A percentile compares a stretch with the other conserved stretches of the same genome.
Conservation (phyloP, 345 rosid genomes). For the Eutrema japonicum region DNA sequence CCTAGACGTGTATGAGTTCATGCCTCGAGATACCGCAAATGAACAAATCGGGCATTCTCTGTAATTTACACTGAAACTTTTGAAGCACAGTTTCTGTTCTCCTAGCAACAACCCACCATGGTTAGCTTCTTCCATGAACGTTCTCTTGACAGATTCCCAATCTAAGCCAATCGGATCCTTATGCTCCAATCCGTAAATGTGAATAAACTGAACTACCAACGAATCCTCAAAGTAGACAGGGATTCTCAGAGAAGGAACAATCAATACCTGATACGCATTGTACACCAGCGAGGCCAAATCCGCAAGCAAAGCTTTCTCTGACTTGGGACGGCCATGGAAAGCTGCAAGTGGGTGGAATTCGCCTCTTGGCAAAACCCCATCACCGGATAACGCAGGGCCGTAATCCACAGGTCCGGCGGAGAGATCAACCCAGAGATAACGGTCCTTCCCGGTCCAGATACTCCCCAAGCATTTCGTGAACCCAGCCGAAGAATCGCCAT, state of each 20-base stretch:
- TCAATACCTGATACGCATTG: conserved; percentile 92
- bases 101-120: conserved; percentile 73
- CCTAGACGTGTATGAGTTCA: conserved; percentile 90
- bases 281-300: conserved; percentile 82
- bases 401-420: conserved; percentile 95
- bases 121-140: conserved; percentile 69
- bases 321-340: conserved; percentile 84
- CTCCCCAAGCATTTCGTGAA: conserved; percentile 81
- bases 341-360: conserved; percentile 93
- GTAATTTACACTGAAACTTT: conserved; percentile 59
- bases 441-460: conserved; percentile 86
- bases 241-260: conserved; percentile 87
- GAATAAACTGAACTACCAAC: conserved; percentile 79
- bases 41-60: conserved; percentile 84
- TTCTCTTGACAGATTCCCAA: conserved; percentile 66
- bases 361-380: conserved; percentile 87
- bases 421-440: conserved; percentile 91
- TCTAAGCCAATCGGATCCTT: conserved; percentile 70
- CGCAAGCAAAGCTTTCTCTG: conserved; percentile 73
- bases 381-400: conserved; percentile 93
- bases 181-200: conserved; percentile 64
- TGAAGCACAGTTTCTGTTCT: conserved; percentile 74
- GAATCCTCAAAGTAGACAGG: conserved; percentile 85
- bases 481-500: conserved; percentile 82
- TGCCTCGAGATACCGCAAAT: conserved; percentile 74